Conservation (phyloP, 2,329 filamentous ascomycete genomes). For the Cladosporium sp. region DNA sequence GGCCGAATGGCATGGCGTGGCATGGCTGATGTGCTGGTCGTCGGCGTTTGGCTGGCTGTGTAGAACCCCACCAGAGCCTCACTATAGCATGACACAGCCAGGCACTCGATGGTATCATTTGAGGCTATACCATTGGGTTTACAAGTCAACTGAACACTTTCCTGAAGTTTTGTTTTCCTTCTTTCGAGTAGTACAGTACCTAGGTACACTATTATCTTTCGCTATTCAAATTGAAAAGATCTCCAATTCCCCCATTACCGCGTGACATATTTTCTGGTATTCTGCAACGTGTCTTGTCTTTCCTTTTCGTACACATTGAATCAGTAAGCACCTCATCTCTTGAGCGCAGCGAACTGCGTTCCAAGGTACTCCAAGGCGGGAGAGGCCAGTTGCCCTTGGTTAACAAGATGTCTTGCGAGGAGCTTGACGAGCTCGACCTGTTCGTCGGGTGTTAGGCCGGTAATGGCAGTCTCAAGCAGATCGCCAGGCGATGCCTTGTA, state of each 20-base stretch:
- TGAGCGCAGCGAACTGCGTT: conserved; percentile 29
- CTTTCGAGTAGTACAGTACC: conserved; percentile 11
- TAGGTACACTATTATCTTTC: conserved; percentile 18
- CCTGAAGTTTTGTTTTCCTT: not conserved
- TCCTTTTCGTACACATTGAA: not conserved
- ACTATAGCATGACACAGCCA: not conserved
- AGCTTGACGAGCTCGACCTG: conserved; percentile 76
- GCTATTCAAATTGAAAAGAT: conserved; percentile 7
- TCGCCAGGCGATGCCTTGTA: conserved; percentile 82
- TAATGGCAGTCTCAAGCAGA: conserved; percentile 89
- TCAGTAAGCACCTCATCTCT: conserved; percentile 4
- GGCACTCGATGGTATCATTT: not conserved
- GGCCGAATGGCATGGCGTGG: conserved; percentile 8
- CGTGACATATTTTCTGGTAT: not conserved
- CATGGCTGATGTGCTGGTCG: not conserved
- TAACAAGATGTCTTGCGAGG: conserved; percentile 63
- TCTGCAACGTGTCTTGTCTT: not conserved
- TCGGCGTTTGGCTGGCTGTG: not conserved
- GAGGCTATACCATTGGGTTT: not conserved
- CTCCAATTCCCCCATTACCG: not conserved
- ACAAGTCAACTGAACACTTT: not conserved
- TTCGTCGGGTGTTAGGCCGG: conserved; percentile 80
- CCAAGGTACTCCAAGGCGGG: conserved; percentile 47
- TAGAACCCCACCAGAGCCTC: not conserved
- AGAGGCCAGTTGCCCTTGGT: conserved; percentile 59